Percentiles rank a stretch among this genome's conserved stretches.
phyloP scores from a whole-genome alignment of 495 filamentous ascomycete species.

The Xylaria bambusicola region DNA sequence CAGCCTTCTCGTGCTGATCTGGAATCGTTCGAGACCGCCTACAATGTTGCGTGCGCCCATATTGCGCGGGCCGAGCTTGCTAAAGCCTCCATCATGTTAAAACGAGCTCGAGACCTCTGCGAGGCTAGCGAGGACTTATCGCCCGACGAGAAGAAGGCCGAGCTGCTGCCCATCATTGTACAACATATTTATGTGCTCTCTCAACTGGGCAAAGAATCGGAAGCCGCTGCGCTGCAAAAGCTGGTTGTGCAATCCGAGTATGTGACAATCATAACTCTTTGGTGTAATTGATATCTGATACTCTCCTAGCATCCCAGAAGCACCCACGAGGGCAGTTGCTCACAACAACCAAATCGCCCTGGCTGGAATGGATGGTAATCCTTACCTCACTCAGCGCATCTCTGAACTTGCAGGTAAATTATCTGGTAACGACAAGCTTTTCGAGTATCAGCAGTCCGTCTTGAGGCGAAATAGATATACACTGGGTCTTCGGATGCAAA shows the following conservation, averaged over 20 bases:
- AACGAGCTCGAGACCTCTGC: conserved; percentile 84
- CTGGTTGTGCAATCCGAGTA: conserved; percentile 54
- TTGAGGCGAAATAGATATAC: conserved; percentile 69
- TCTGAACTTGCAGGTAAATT: conserved; percentile 60
- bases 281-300: conserved; percentile 23
- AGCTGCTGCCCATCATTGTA: conserved; percentile 81
- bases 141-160: conserved; percentile 79
- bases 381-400: conserved; percentile 72
- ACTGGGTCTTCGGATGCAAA: conserved; percentile 75
- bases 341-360: conserved; percentile 74
- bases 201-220: conserved; percentile 68
- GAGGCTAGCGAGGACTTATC: conserved; percentile 78
- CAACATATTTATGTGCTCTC: conserved; percentile 83
- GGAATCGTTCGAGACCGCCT: conserved; percentile 90
- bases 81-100: conserved; percentile 76
- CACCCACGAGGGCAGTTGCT: conserved; percentile 74
- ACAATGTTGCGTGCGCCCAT: conserved; percentile 86
- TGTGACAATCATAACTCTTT: conserved; percentile 17
- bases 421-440: conserved; percentile 68
- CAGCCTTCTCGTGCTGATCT: conserved; percentile 72
- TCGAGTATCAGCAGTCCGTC: conserved; percentile 72
- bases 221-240: conserved; percentile 68
- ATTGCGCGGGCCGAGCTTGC: conserved; percentile 77
- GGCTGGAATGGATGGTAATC: conserved; percentile 63
- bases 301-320: conserved; percentile 67